Evolutionary conservation across 23 red algal species (phyloP), one percentile per base, ranked within the genome.

Genomic region (Cyanidioschyzon merolae): DNA sequence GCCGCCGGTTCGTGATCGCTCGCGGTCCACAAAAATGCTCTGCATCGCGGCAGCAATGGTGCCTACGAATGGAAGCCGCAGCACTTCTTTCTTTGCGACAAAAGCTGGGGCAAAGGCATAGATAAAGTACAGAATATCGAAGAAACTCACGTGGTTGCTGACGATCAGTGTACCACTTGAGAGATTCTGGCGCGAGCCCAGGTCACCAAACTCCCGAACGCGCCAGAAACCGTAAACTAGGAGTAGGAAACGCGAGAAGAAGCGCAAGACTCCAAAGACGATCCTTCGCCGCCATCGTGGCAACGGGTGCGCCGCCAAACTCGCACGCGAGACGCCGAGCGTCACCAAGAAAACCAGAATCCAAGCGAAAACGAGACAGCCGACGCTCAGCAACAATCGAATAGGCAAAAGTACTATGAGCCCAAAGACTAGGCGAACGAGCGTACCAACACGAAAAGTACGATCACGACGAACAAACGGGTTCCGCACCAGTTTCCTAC

Each of bases 1-100:
- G 35, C 67, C 34, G 18, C 36, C 45, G 2, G 51, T 74, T 27
- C 41, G 39, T 0, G 27, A 16, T 30, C 75, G 57, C 0, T 74
- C 81, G 18, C 81, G 41, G 50, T 74, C 67, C 67, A 75, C 68
- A 40, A 84, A 84, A 59, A 84, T 84, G 81, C 81, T 41, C 38
- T 84, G 74, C 81, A 75, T 39, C 1, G 68, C 57, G 37, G 74
- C 81, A 1, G 81, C 58, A 25, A 84, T 84, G 40, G 40, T 58
- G 0, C 81, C 81, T 0, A 84, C 58, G 24, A 84, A 40, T 16
- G 81, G 81, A 36, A 84, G 41, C 35, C 25, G 26, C 1, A 37
- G 74, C 18, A 84, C 81, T 35, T 77, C 29, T 58, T 39, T 57
- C 34, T 84, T 84, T 26, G 81, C 81, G 36, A 84, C 81, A 84